Percentiles rank a stretch among this genome's conserved stretches.
phyloP scores from a whole-genome alignment of 345 rosid species.

The Eucalyptus virginea region DNA sequence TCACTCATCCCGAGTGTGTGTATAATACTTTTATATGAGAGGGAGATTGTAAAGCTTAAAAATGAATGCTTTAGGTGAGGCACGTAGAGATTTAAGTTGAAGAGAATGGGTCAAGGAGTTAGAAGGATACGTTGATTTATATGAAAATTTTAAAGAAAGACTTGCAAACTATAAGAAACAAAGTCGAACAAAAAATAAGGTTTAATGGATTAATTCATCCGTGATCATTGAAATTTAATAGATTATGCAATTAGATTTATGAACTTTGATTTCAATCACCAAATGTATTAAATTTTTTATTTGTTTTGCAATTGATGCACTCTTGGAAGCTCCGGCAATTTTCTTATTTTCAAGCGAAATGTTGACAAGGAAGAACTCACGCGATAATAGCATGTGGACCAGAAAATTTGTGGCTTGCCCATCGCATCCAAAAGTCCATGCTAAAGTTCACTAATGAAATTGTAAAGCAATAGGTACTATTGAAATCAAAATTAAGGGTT shows the following conservation, averaged over 20 bases:
- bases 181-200: background rate
- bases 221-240: background rate
- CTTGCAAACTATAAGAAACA: background rate
- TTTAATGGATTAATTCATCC: background rate
- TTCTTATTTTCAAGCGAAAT: background rate
- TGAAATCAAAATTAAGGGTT: background rate
- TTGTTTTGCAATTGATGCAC: background rate
- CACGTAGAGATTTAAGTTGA: background rate
- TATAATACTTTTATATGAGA: background rate
- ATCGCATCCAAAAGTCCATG: background rate
- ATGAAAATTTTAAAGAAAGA: background rate
- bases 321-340: background rate
- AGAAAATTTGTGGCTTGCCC: background rate
- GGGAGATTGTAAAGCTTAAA: background rate
- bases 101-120: background rate
- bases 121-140: background rate
- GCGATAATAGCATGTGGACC: background rate
- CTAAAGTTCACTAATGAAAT: background rate
- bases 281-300: background rate
- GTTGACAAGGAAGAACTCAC: background rate
- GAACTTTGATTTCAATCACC: background rate
- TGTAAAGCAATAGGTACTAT: background rate
- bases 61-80: background rate
- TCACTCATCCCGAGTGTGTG: background rate
- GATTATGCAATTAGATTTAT: background rate